phyloP scores from a whole-genome alignment of 2,329 filamentous ascomycete genomes.

The Lomentospora prolificans region DNA sequence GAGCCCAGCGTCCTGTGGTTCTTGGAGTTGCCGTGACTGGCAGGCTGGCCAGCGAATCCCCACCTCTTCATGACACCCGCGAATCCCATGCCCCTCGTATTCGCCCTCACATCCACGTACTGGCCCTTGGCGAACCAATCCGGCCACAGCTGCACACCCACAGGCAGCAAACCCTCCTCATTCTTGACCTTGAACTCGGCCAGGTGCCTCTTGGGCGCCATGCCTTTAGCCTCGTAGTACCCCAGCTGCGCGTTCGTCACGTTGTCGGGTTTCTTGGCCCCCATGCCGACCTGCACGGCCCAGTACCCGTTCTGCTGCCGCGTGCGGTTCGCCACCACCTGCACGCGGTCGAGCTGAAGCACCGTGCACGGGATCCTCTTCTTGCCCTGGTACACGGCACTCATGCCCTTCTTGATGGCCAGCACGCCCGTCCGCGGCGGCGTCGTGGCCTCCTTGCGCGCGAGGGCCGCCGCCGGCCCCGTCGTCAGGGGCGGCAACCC shows the following conservation, averaged over 20 bases:
- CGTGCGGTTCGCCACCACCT: slow-evolving; percentile 84
- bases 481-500: slow-evolving; percentile 47
- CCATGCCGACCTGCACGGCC: slow-evolving; percentile 82
- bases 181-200: slow-evolving; percentile 79
- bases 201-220: slow-evolving; percentile 75
- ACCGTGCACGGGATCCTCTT: slow-evolving; percentile 79
- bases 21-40: slow-evolving; percentile 90
- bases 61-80: slow-evolving; percentile 97
- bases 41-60: slow-evolving; percentile 79
- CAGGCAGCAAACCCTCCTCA: slow-evolving; percentile 59
- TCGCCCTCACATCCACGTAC: slow-evolving; percentile 74
- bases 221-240: slow-evolving; percentile 72
- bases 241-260: slow-evolving; percentile 76
- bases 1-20: slow-evolving; percentile 91
- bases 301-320: slow-evolving; percentile 76
- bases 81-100: slow-evolving; percentile 83
- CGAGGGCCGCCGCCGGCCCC: slow-evolving; percentile 50
- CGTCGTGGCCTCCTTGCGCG: slow-evolving; percentile 47
- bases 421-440: slow-evolving; percentile 70
- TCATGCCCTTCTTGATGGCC: slow-evolving; percentile 92
- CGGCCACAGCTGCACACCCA: slow-evolving; percentile 70
- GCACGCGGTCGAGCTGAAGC: slow-evolving; percentile 83
- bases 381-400: slow-evolving; percentile 73
- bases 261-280: slow-evolving; percentile 63
- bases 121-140: slow-evolving; percentile 88